phyloP scores from a whole-genome alignment of 2,329 filamentous ascomycete genomes.

The Aschersonia sp. region DNA sequence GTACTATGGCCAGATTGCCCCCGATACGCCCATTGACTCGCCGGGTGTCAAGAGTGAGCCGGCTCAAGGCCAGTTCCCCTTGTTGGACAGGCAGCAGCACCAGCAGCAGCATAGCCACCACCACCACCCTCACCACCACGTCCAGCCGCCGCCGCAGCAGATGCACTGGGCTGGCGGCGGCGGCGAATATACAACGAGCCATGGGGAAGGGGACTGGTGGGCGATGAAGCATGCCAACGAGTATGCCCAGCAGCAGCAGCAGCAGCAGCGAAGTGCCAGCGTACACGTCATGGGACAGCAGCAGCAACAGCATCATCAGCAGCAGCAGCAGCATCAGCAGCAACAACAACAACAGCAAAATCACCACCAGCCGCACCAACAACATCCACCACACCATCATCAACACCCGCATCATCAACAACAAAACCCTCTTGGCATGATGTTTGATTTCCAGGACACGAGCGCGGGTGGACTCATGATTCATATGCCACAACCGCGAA shows the following conservation, averaged over 20 bases:
- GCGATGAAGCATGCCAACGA: conserved; percentile 13
- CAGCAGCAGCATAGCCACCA: conserved; percentile 11
- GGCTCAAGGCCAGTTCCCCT: conserved; percentile 11
- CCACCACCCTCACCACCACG: neutral
- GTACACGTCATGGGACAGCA: conserved; percentile 4
- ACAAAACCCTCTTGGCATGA: conserved; percentile 18
- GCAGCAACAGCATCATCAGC: neutral
- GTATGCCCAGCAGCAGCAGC: conserved; percentile 6
- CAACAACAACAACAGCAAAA: conserved; percentile 6
- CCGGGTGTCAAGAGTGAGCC: conserved; percentile 19
- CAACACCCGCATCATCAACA: conserved; percentile 12
- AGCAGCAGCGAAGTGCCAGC: conserved; percentile 5
- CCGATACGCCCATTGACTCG: conserved; percentile 23
- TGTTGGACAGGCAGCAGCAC: conserved; percentile 7
- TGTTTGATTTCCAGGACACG: conserved; percentile 19
- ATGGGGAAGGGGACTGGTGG: conserved; percentile 15
- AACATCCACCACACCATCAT: conserved; percentile 5
- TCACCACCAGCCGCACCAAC: conserved; percentile 8
- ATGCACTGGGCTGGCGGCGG: conserved; percentile 12
- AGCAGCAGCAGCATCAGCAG: conserved; percentile 12
- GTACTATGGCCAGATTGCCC: conserved; percentile 16
- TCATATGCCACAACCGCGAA: conserved; percentile 34
- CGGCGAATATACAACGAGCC: conserved; percentile 12
- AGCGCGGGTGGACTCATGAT: conserved; percentile 32
- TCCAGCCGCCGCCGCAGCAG: neutral